Base-by-base conservation (phyloP, 2,329 filamentous ascomycete species). In the Botrytis squamosa region DNA sequence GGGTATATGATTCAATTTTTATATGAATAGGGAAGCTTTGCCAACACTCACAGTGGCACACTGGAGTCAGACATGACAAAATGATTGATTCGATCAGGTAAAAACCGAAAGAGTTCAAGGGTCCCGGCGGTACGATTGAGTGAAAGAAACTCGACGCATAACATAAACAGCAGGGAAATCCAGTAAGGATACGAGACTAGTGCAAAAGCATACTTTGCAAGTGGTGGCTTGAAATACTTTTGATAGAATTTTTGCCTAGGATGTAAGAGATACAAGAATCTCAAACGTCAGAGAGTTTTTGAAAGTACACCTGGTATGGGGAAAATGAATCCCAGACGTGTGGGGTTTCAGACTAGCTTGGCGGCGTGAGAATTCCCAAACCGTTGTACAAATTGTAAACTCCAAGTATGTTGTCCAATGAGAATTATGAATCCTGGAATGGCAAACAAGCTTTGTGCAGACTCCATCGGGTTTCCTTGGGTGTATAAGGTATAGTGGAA, bases 131-230 rank as follows among this genome's bases (percentile, higher is more conserved):
- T 55, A 68, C 25, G 55, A 12, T 42, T 33, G 20, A 62, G 63
- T 60, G 63, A 62, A 57, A 69, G 55, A 68, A 49, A 59, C 52
- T 68, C 64, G 36, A 72, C 60, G 71, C 71, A 68, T 29, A 59
- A 68, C 40, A 59, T 68, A 44, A 59, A 59, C 55, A 46, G 33
- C 55, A 52, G 36, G 36, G 38, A 29, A 42, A 1, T 38, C 36
- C 49, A 57, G n/a, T 18, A 20, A 33, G 38, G n/a, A 42, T 25
- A 52, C 25, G 18, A 49, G 25, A 40, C 16, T 29, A 52, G 57
- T 29, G 14, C 44, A 71, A 52, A 71, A 7, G 33, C 22, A 46
- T 9, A 38, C 38, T 38, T 25, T 16, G 9, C 25, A 55, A 42
- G 46, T 18, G 44, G 49, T 59, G 36, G 36, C 66, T 69, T 65